Base-by-base conservation (phyloP, 805 yeast species). In the Hanseniaspora lachancei region DNA sequence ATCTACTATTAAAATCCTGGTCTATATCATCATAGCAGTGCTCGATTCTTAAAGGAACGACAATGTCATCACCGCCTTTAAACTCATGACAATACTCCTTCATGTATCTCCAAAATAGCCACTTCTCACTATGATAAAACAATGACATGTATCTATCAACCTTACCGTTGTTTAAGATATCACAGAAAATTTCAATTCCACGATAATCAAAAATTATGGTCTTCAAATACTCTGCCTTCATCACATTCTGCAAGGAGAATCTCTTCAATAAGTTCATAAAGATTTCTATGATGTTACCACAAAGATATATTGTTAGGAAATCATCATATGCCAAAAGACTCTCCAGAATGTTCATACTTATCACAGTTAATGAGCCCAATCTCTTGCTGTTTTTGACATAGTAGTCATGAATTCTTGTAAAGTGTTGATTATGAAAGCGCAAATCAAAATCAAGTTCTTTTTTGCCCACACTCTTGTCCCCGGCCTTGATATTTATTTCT, bases 211-310 rank as follows among this genome's bases (percentile, higher is more conserved):
- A 85, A 27, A 93, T 66, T 44, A 89, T 65, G 0, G 86, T 77
- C 7, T 84, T 67, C 15, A 91, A 70, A 62, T 82, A 86, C 65
- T 88, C 95, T 65, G 76, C 82, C 66, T 91, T 89, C 59, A 89
- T 66, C 2, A 88, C 71, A 65, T 93, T 96, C 47, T 80, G 83
- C 10, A 76, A 66, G 64, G 85, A 86, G 65, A 86, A 83, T 96
- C 97, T 89, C 62, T 76, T 77, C 36, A 83, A 64, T 21, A 93
- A 64, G 21, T 78, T 61, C 12, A 70, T 61, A 1, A 87, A 55
- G 1, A 80, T 74, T 1, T 78, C 77, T 0, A 83, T 72, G 2
- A 82, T 70, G 4, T 82, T 77, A 60, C 81, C 84, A 52, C 83
- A 12, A 62, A 1, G 82, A 71, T 3, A 79, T 68, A 61, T 85